phyloP scores from a whole-genome alignment of 495 filamentous ascomycete species.

The Aspergillus homomorphus region DNA sequence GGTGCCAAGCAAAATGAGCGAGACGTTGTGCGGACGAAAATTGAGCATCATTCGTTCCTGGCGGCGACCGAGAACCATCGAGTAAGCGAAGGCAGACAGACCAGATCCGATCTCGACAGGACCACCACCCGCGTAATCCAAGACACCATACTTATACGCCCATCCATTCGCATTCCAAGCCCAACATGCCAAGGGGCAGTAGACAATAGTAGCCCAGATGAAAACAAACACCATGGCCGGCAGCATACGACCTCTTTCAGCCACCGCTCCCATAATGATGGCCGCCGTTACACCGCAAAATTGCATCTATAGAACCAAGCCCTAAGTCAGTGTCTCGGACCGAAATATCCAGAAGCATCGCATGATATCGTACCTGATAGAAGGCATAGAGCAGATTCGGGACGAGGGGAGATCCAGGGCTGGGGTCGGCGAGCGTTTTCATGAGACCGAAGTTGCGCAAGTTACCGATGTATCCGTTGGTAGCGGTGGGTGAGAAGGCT shows the following conservation, averaged over 20 bases:
- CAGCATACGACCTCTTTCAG: conserved; percentile 89
- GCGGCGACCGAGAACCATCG: conserved; percentile 88
- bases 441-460: conserved; percentile 63
- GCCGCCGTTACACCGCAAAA: conserved; percentile 92
- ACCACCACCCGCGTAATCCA: conserved; percentile 96
- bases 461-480: conserved; percentile 66
- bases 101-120: conserved; percentile 98
- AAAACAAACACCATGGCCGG: conserved; percentile 96
- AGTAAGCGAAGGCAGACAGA: conserved; percentile 89
- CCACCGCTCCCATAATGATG: conserved; percentile 87
- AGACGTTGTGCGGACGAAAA: conserved; percentile 95
- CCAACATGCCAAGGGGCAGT: conserved; percentile 96
- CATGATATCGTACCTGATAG: conserved; percentile 55
- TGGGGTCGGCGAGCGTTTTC: conserved; percentile 60
- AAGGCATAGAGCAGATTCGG: conserved; percentile 63
- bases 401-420: conserved; percentile 60
- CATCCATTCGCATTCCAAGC: conserved; percentile 93
- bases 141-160: conserved; percentile 85
- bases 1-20: conserved; percentile 91
- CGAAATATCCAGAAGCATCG: no score
- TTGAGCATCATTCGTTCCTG: conserved; percentile 99
- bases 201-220: conserved; percentile 94
- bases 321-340: not conserved
- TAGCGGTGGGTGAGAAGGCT: conserved; percentile 62
- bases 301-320: conserved; percentile 65